phyloP scores from a whole-genome alignment of 2,329 filamentous ascomycete species.

The Phyllosticta paracitricarpa region DNA sequence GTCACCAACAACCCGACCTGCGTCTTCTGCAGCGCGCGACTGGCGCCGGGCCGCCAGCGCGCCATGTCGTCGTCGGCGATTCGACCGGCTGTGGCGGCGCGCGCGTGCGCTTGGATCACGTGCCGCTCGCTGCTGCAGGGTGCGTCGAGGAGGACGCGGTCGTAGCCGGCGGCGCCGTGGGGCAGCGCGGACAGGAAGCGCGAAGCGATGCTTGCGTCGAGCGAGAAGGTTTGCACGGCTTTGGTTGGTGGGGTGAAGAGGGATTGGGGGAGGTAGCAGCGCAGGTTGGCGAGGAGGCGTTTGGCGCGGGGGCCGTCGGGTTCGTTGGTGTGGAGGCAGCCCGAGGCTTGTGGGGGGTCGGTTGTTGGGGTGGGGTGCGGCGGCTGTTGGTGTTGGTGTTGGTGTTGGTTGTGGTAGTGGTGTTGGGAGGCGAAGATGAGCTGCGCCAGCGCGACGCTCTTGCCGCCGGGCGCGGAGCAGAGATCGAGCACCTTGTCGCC shows the following conservation, averaged over 20 bases:
- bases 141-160: conserved; percentile 33
- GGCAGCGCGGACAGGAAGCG: conserved; percentile 16
- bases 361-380: not conserved
- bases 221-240: conserved; percentile 15
- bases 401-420: not conserved
- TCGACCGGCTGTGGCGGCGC: conserved; percentile 21
- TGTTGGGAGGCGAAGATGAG: conserved; percentile 18
- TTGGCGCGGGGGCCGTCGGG: conserved; percentile 22
- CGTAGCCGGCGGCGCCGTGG: conserved; percentile 25
- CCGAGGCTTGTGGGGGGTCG: conserved; percentile 6
- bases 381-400: not conserved
- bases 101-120: conserved; percentile 27
- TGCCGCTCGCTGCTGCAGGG: conserved; percentile 34
- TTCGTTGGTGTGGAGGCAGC: conserved; percentile 31
- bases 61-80: conserved; percentile 28
- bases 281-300: conserved; percentile 21
- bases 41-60: conserved; percentile 27
- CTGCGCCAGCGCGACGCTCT: conserved; percentile 26
- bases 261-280: conserved; percentile 15
- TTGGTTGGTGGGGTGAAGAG: conserved; percentile 12
- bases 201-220: conserved; percentile 15
- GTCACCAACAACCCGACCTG: not conserved
- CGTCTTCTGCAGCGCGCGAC: conserved; percentile 25
- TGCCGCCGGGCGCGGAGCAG: conserved; percentile 31
- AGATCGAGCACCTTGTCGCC: conserved; percentile 31